phyloP scores from a whole-genome alignment of 139 green algal genomes.

The Pleodorina starrii region DNA sequence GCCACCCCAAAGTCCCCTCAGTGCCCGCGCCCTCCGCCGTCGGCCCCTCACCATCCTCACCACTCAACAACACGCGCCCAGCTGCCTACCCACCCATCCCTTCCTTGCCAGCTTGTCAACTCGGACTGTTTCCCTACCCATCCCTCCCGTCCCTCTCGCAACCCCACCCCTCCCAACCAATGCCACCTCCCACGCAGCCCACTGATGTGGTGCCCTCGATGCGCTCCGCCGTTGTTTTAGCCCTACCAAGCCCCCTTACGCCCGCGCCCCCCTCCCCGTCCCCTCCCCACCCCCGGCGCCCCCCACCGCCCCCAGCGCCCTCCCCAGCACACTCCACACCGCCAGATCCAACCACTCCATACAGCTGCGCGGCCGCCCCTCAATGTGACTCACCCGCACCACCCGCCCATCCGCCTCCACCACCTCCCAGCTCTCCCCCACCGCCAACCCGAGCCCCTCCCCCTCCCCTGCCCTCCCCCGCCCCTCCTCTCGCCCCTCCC shows the following conservation, averaged over 20 bases:
- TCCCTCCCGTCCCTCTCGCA: no score
- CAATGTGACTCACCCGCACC: slow-evolving; percentile 50
- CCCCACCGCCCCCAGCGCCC: slow-evolving; percentile 29
- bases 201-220: no score
- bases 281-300: neutral
- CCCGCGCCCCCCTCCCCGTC: neutral
- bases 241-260: neutral
- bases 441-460: neutral
- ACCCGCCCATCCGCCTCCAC: slow-evolving; percentile 45
- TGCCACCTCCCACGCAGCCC: no score
- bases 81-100: no score
- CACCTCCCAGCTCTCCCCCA: slow-evolving; percentile 15
- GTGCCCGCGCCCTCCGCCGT: no score
- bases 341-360: slow-evolving; percentile 51
- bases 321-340: slow-evolving; percentile 23
- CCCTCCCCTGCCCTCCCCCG: neutral
- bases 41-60: no score
- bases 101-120: no score
- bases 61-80: no score
- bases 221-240: no score
- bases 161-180: no score
- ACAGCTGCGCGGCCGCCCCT: slow-evolving; percentile 49
- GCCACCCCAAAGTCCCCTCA: no score
- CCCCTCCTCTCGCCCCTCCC: neutral
- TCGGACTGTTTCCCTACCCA: no score